phyloP scores from a whole-genome alignment of 306 rosid species.

The Rosa persica region DNA sequence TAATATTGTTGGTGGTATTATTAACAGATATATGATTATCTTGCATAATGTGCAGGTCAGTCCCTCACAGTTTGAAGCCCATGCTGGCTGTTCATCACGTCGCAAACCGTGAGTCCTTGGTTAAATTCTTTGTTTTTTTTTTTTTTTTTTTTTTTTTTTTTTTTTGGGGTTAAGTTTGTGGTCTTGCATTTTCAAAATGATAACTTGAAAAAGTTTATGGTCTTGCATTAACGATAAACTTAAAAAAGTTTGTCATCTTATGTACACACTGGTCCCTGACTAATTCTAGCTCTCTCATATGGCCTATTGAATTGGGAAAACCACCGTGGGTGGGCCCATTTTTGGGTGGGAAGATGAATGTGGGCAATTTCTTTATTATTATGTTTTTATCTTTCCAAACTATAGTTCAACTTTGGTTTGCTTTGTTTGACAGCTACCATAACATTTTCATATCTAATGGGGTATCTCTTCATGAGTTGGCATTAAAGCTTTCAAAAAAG shows the following conservation, averaged over 20 bases:
- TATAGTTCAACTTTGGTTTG: constrained; percentile 15
- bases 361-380: not conserved
- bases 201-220: not conserved
- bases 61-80: constrained; percentile 91
- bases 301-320: constrained; percentile 6
- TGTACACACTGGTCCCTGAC: not conserved
- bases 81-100: constrained; percentile 93
- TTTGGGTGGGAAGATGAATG: constrained; percentile 7
- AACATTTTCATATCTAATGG: constrained; percentile 90
- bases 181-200: not conserved
- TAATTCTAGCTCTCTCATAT: constrained; percentile 4
- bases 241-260: constrained; percentile 10
- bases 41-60: constrained; percentile 58
- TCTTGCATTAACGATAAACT: not conserved
- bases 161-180: not conserved
- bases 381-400: not conserved
- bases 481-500: constrained; percentile 64
- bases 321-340: not conserved
- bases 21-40: constrained; percentile 8
- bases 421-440: constrained; percentile 61
- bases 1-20: constrained; percentile 13
- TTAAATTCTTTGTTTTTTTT: not conserved
- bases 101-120: constrained; percentile 91
- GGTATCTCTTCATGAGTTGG: constrained; percentile 86
- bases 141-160: not conserved